Conservation (phyloP, 768 basidiomycete species). For the Tricholomella constricta region DNA sequence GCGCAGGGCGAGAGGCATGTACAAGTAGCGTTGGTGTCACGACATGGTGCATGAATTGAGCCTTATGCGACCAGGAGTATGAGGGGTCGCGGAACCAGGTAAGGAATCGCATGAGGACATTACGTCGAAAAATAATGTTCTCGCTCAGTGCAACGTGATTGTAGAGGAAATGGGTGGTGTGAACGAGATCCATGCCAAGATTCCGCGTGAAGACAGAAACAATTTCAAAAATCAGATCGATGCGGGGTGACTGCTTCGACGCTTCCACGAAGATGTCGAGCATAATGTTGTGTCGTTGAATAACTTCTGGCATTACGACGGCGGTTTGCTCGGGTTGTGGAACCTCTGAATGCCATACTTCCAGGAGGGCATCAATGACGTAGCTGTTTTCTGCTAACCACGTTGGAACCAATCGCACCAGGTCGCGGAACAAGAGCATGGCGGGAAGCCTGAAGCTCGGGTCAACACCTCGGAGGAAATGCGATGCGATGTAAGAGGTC, state of each 20-base stretch:
- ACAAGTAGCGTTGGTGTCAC: slow-evolving; percentile 86
- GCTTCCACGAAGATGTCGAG: slow-evolving; percentile 77
- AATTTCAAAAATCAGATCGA: slow-evolving; percentile 89
- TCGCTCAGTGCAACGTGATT: slow-evolving; percentile 76
- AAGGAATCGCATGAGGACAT: slow-evolving; percentile 81
- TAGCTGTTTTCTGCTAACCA: slow-evolving; percentile 75
- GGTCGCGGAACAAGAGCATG: slow-evolving; percentile 75
- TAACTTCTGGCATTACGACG: slow-evolving; percentile 47
- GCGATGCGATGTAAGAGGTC: slow-evolving; percentile 52
- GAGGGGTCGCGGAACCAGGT: slow-evolving; percentile 74
- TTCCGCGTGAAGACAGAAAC: slow-evolving; percentile 79
- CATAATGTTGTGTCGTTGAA: slow-evolving; percentile 65
- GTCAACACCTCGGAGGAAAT: slow-evolving; percentile 54
- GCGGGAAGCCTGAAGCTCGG: slow-evolving; percentile 61
- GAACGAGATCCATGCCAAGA: slow-evolving; percentile 79
- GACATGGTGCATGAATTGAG: slow-evolving; percentile 76
- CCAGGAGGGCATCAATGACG: slow-evolving; percentile 70
- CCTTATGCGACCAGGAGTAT: slow-evolving; percentile 75
- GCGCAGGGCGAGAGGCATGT: slow-evolving; percentile 58
- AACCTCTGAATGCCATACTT: slow-evolving; percentile 67
- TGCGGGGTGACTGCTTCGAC: slow-evolving; percentile 68
- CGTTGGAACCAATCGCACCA: slow-evolving; percentile 60
- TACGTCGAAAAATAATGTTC: slow-evolving; percentile 72
- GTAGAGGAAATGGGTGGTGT: slow-evolving; percentile 83
- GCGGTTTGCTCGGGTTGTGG: slow-evolving; percentile 45